Evolutionary conservation across 169 alveolate genomes (phyloP).

Genomic region (Eimeria sp.): DNA sequence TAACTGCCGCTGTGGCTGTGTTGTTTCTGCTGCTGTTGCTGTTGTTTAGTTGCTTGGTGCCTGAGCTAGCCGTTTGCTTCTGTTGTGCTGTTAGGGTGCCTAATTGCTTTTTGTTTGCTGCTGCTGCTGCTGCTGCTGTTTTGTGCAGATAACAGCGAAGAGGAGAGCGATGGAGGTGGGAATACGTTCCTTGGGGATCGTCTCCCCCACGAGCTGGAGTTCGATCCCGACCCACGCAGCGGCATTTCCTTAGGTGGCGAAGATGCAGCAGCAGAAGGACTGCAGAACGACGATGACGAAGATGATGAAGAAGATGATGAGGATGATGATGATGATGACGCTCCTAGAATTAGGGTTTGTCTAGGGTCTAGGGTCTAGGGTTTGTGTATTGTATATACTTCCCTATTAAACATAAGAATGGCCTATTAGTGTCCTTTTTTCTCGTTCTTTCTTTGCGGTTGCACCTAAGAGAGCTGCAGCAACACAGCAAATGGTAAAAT

Average conservation of each 20-base stretch:
- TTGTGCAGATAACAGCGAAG: constrained; percentile 2
- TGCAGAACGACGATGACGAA: constrained; percentile 7
- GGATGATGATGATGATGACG: constrained; percentile 42
- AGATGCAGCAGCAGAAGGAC: background rate
- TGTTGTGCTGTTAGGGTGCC: too few species aligned
- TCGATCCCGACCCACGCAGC: background rate
- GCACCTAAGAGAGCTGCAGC: too few species aligned
- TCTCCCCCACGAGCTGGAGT: constrained; percentile 42
- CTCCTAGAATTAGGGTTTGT: constrained; percentile 52
- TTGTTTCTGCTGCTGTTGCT: background rate
- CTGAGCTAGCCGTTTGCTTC: too few species aligned
- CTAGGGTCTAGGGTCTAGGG: constrained; percentile 12
- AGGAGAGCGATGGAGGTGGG: constrained; percentile 9
- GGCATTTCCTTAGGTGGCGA: background rate
- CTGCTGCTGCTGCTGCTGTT: background rate
- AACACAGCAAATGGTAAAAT: background rate
- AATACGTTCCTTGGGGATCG: background rate
- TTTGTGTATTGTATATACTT: background rate
- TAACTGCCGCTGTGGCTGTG: too few species aligned
- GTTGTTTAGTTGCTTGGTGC: background rate
- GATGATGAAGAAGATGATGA: constrained; percentile 48
- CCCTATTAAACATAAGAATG: too few species aligned
- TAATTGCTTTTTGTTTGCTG: too few species aligned
- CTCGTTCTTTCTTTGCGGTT: background rate
- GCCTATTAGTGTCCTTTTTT: background rate